Conservation (phyloP, 192 early-diverging fungal species). For the Podila horticola region DNA sequence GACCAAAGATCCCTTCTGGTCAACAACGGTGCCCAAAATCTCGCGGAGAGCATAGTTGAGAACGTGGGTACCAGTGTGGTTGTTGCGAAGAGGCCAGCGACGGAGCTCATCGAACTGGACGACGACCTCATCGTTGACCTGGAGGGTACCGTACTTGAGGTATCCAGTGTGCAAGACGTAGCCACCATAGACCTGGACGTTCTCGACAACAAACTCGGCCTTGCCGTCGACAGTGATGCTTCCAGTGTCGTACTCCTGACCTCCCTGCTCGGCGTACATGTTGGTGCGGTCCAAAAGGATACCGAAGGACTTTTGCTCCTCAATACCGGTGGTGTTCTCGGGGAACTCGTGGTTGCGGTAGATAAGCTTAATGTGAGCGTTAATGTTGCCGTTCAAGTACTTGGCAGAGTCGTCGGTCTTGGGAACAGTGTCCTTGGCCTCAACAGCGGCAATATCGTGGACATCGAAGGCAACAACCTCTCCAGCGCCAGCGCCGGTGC, state of each 20-base stretch:
- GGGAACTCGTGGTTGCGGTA: conserved; percentile 67
- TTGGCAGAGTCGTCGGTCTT: conserved; percentile 90
- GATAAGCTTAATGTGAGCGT: conserved; percentile 83
- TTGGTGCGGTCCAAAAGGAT: conserved; percentile 94
- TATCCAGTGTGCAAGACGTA: conserved; percentile 97
- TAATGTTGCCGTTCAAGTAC: conserved; percentile 78
- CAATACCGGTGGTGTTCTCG: conserved; percentile 59
- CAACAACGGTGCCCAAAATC: conserved; percentile 79
- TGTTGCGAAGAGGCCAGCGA: conserved; percentile 90
- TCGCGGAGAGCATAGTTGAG: conserved; percentile 94
- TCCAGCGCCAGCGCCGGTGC: conserved; percentile 59
- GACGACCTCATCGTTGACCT: conserved; percentile 75
- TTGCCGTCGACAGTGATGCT: conserved; percentile 84
- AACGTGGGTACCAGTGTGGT: conserved; percentile 97
- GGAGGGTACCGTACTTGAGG: conserved; percentile 88
- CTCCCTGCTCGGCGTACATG: conserved; percentile 98
- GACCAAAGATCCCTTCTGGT: conserved; percentile 97
- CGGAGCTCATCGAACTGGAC: conserved; percentile 90
- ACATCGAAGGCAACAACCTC: conserved; percentile 86
- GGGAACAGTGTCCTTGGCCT: conserved; percentile 74
- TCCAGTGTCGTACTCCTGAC: conserved; percentile 95
- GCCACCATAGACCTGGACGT: conserved; percentile 93
- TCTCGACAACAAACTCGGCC: conserved; percentile 90
- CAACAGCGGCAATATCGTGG: conserved; percentile 89
- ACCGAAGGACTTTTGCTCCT: conserved; percentile 75